These are phyloP conservation scores for barrel medic (Medicago truncatula) DNA, from an alignment of 306 rosid genomes.

Conservation along the genomic window MtrunA17r5.0-ANR NC_053045.1:61707501-61708000, in stretches of 20 bases:
- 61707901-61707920: conserved; percentile 38
- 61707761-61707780: conserved; percentile 75
- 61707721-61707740: conserved; percentile 98
- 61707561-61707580: conserved; percentile 93
- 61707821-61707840: conserved; percentile 78
- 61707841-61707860: neutral
- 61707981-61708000: conserved; percentile 97
- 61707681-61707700: conserved; percentile 43
- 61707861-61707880: neutral
- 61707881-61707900: conserved; percentile 24
- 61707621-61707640: conserved; percentile 28
- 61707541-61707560: conserved; percentile 90
- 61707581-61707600: conserved; percentile 72
- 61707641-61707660: conserved; percentile 23
- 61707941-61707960: conserved; percentile 89
- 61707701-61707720: conserved; percentile 87
- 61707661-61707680: conserved; percentile 15
- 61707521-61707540: conserved; percentile 86
- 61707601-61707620: neutral
- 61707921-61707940: conserved; percentile 90
- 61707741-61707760: conserved; percentile 85
- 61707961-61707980: conserved; percentile 92
- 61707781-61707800: conserved; percentile 74
- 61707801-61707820: conserved; percentile 94
- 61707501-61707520: conserved; percentile 70